Evolutionary conservation across 1,284 basidiomycete genomes (phyloP), one percentile per base, ranked within the genome.

Genomic region (Xerocomus tenax): DNA sequence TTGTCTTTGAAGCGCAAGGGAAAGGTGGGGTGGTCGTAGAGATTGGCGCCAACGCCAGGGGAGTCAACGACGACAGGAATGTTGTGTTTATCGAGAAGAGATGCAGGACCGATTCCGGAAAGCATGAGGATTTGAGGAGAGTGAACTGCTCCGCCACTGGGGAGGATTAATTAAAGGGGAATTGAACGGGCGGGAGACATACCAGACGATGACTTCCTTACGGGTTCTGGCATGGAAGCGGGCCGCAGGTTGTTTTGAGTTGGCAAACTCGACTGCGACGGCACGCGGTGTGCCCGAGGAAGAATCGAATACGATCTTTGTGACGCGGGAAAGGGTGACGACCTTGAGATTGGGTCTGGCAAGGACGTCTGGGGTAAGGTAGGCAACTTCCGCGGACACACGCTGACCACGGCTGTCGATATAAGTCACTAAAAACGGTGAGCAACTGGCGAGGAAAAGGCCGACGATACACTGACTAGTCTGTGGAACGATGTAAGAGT

Each of bases 121-220:
- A 86, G 71, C 71, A 87, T 74, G 12, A 91, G 73, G 36, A 89
- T 75, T 71, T 88, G 63, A 10, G 83, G 83, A 10, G 79, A 75
- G 50, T 82, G 79, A 8, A 84, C 64, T 0, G 81, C 74, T 0
- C 83, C 82, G 21, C 76, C 79, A 32, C 84, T 85, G 53, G 29
- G 6, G 15, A 29, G 7, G 0, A 29, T 34, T 58, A 18, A 54
- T 39, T 8, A 9, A 43, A 23, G 5, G 15, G n/a, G 6, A 1
- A 12, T 0, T 28, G 21, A 9, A 15, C 2, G 13, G 9, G 19
- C 0, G 25, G 44, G 38, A 8, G 32, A 51, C 52, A 71, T 59
- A 83, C 79, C 75, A 75, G n/a, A 86, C 48, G 13, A 86, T 68
- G 44, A 85, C 73, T 54, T 87, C 81, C 54, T 75, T 81, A 64